Conservation (phyloP, 257 asterid species). For the Ballota nigra region DNA sequence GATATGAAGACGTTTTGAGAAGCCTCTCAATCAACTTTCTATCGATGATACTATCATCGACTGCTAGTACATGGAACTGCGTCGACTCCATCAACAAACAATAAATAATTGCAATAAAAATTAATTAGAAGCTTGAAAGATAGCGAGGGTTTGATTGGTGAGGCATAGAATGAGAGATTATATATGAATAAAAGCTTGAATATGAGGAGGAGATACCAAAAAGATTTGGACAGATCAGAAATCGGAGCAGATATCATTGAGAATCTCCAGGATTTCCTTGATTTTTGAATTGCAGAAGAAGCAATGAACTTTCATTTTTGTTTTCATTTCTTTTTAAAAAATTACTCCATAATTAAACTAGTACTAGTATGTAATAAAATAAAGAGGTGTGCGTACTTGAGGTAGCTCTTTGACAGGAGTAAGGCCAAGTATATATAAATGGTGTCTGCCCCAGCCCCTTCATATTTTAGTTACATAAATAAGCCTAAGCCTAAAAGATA, state of each 20-base stretch:
- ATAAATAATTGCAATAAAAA: background rate
- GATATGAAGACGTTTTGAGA: slow-evolving; percentile 59
- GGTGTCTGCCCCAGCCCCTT: slow-evolving; percentile 6
- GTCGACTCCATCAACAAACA: background rate
- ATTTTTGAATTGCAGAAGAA: slow-evolving; percentile 38
- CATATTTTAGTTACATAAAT: background rate
- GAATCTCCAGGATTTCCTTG: slow-evolving; percentile 36
- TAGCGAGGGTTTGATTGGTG: background rate
- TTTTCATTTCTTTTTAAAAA: background rate
- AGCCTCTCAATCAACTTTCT: slow-evolving; percentile 58
- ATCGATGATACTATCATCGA: slow-evolving; percentile 64
- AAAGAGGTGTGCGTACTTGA: background rate
- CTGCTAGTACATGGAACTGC: slow-evolving; percentile 45
- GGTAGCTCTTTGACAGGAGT: slow-evolving; percentile 18
- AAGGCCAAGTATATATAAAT: slow-evolving; percentile 3
- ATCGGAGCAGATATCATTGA: slow-evolving; percentile 35
- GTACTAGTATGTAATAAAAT: background rate
- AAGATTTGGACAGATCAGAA: slow-evolving; percentile 38
- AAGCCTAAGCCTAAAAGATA: background rate
- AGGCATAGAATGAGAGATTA: background rate
- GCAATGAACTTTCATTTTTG: slow-evolving; percentile 36
- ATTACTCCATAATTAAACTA: background rate
- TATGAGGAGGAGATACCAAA: slow-evolving; percentile 26
- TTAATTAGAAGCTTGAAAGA: background rate
- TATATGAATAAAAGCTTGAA: background rate